A percentile compares a stretch with the other conserved stretches of the same genome.
Conservation (phyloP, 257 asterid genomes). For the Jasminum sambac region DNA sequence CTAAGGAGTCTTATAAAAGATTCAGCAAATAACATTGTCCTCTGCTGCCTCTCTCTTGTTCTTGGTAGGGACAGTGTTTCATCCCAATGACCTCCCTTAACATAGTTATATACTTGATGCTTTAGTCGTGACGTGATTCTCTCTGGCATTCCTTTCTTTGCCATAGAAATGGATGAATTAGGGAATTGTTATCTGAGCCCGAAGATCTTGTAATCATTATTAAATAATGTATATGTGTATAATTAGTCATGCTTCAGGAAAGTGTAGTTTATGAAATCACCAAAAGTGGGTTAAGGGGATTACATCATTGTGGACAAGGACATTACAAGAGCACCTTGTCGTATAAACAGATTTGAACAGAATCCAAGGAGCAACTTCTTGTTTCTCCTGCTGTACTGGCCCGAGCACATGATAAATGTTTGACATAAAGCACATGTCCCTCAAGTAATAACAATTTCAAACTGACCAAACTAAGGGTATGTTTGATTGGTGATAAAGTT, state of each 20-base stretch:
- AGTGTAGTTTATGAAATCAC: not conserved
- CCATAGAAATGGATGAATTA: not conserved
- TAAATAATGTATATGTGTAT: not conserved
- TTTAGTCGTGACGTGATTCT: not conserved
- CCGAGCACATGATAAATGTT: not conserved
- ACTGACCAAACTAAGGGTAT: no score
- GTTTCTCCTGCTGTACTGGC: not conserved
- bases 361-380: not conserved
- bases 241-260: not conserved
- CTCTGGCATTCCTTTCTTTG: not conserved
- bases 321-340: not conserved
- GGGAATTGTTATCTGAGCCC: not conserved
- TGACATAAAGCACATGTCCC: not conserved
- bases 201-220: not conserved
- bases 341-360: not conserved
- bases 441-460: not conserved
- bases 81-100: not conserved
- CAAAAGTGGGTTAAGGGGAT: not conserved
- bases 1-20: not conserved
- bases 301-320: not conserved
- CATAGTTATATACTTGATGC: not conserved
- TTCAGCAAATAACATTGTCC: conserved; percentile 1
- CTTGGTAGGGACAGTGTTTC: not conserved
- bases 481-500: no score
- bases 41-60: not conserved